Evolutionary conservation across 2,329 filamentous ascomycete species (phyloP), one percentile per base, ranked within the genome.

Genomic region (Alternaria ethzedia): DNA sequence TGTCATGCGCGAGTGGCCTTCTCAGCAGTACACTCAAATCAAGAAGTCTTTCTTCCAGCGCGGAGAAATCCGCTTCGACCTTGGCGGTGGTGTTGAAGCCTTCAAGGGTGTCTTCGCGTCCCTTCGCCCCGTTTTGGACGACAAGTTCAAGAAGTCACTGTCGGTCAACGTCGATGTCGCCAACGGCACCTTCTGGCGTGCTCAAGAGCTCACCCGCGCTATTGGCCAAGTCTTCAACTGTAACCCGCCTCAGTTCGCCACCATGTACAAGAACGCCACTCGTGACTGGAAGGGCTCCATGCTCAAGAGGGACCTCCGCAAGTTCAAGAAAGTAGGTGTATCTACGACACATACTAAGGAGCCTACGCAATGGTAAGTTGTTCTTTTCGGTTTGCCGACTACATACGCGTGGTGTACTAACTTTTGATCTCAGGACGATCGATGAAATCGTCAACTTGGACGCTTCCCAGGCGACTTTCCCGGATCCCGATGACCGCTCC

Each of bases 71-170:
- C 80, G 75, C 46, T 77, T 77, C 7, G 80, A 84, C 4, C 85
- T 97, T n/a, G 86, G 89, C 32, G 82, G 86, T 21, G 88, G 85
- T 59, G 84, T 96, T 3, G 89, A 94, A 74, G 93, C 93, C 0
- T 90, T 93, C 82, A 97, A 97, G 77, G 96, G 96, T 28, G 90
- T 94, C 5, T 98, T 97, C 72, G 89, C 93, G 10, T 94, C 94
- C 0, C 89, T 97, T 55, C 89, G 94, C 45, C 86, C 95, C 21
- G 91, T 90, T 50, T 86, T 92, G 73, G 64, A 82, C 78, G 72
- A 79, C 71, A 64, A 71, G 66, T 60, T 75, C 67, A 85, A 87
- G 30, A 86, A 87, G 25, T 88, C 88, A 9, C 84, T 98, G 6
- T 88, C 91, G 0, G 83, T 99, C 76, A 98, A 97, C 71, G 89